Evolutionary conservation across 2,329 filamentous ascomycete species (phyloP), one percentile per base, ranked within the genome.

Genomic region (Colletotrichum sp.): DNA sequence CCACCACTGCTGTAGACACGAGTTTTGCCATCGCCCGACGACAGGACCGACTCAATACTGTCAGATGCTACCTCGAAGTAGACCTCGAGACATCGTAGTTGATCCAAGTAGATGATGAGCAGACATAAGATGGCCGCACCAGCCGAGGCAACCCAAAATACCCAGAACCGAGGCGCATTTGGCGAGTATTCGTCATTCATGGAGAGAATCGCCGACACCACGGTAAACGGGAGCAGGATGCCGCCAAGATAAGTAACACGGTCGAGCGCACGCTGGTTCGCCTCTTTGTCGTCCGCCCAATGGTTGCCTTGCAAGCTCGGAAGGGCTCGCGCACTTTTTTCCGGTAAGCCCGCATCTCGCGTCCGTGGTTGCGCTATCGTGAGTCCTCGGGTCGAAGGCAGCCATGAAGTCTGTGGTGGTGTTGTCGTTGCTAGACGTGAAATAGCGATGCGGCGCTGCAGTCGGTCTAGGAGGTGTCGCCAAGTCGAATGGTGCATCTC

Each of bases 171-270:
- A 18, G 75, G 36, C 1, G 82, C 82, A n/a, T 80, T 82, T 0
- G 87, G 87, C 0, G 83, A 83, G 75, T 84, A 89, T 1, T 82
- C 78, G 9, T 85, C 85, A 33, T 84, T 83, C 80, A 89, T 89
- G 16, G 85, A 85, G 16, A 89, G 80, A 11, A 89, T 82, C 15
- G 85, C 83, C 0, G 87, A 85, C 6, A 89, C 84, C 16, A 89
- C 82, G 6, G 85, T 86, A 21, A 89, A 77, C 3, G 87, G 87
- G 1, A 89, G 82, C 7, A 89, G 79, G 2, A 89, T 77, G 0
- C 86, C 87, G 62, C 87, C 87, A 13, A 89, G 82, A 78, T 89
- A 89, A 2, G 85, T 81, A 16, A 89, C 84, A 8, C 87, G 85
- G 78, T 87, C 84, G 9, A 89, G 82, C 24, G 84, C 83, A 18